phyloP scores from a whole-genome alignment of 306 rosid species.

The Potentilla sterilis region DNA sequence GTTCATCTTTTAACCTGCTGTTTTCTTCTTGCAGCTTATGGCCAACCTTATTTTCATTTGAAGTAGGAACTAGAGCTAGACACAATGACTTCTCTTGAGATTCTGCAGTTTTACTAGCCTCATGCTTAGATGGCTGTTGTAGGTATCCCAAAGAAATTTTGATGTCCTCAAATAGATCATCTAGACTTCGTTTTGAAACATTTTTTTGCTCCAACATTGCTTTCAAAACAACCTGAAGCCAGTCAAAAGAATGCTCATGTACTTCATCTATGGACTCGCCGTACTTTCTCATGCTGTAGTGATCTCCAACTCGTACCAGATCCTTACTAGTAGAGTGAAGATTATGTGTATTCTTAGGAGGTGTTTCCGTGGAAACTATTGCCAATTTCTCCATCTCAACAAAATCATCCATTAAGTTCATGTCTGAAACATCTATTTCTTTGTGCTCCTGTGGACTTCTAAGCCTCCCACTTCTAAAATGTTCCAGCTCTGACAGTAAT shows the following conservation, averaged over 20 bases:
- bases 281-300: slow-evolving; percentile 29
- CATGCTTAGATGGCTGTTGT: slow-evolving; percentile 30
- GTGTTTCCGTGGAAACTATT: slow-evolving; percentile 50
- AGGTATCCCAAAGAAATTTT: slow-evolving; percentile 61
- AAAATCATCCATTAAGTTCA: slow-evolving; percentile 60
- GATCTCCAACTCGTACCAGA: slow-evolving; percentile 41
- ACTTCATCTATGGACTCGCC: slow-evolving; percentile 22
- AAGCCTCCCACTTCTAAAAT: slow-evolving; percentile 44
- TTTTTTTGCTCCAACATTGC: slow-evolving; percentile 56
- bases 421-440: slow-evolving; percentile 38
- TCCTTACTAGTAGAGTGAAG: slow-evolving; percentile 43
- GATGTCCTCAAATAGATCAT: slow-evolving; percentile 68
- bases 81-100: slow-evolving; percentile 29
- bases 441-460: slow-evolving; percentile 31
- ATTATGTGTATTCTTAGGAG: slow-evolving; percentile 26
- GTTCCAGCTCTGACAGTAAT: slow-evolving; percentile 48
- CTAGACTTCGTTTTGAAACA: slow-evolving; percentile 53
- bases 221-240: slow-evolving; percentile 75
- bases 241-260: slow-evolving; percentile 51
- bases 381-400: slow-evolving; percentile 78
- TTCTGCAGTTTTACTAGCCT: slow-evolving; percentile 29
- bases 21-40: slow-evolving; percentile 45
- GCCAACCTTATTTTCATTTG: slow-evolving; percentile 36
- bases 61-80: slow-evolving; percentile 34
- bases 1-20: slow-evolving; percentile 48